Percentiles rank a stretch among this genome's conserved stretches.
phyloP scores from a whole-genome alignment of 306 rosid genomes.

The Malus sieversii region DNA sequence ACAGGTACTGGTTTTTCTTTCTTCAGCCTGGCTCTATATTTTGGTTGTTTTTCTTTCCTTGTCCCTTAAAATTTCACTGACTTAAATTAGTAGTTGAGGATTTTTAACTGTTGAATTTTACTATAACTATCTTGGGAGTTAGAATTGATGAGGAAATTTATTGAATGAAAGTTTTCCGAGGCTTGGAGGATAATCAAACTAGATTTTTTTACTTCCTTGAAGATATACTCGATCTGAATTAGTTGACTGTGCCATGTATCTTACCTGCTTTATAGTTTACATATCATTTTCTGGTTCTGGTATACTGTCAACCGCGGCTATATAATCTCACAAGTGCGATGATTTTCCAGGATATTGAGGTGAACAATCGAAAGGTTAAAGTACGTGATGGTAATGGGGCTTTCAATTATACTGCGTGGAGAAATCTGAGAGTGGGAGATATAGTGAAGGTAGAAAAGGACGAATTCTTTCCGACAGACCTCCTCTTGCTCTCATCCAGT shows the following conservation, averaged over 20 bases:
- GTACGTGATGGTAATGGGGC: conserved; percentile 51
- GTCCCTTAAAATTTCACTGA: not conserved
- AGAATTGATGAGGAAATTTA: not conserved
- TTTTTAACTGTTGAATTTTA: not conserved
- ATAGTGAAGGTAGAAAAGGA: conserved; percentile 74
- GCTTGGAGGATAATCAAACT: not conserved
- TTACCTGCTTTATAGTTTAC: not conserved
- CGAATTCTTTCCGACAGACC: conserved; percentile 91
- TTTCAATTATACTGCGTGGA: conserved; percentile 65
- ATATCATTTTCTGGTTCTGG: not conserved
- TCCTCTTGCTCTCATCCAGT: conserved; percentile 78
- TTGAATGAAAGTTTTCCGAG: not conserved
- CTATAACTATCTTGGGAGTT: not conserved
- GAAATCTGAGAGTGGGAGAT: conserved; percentile 79
- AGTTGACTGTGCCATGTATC: not conserved
- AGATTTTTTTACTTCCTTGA: not conserved
- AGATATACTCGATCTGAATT: not conserved
- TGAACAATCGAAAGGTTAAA: conserved; percentile 72
- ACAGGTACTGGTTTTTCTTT: conserved; percentile 49
- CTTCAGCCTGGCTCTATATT: not conserved
- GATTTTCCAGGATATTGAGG: conserved; percentile 60
- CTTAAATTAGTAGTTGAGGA: not conserved
- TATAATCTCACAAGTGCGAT: conserved; percentile 16
- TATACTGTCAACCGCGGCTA: not conserved
- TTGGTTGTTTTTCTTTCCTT: conserved; percentile 5